Evolutionary conservation across 352 stramenopile species (phyloP).

Genomic region (Lagenidium giganteum): DNA sequence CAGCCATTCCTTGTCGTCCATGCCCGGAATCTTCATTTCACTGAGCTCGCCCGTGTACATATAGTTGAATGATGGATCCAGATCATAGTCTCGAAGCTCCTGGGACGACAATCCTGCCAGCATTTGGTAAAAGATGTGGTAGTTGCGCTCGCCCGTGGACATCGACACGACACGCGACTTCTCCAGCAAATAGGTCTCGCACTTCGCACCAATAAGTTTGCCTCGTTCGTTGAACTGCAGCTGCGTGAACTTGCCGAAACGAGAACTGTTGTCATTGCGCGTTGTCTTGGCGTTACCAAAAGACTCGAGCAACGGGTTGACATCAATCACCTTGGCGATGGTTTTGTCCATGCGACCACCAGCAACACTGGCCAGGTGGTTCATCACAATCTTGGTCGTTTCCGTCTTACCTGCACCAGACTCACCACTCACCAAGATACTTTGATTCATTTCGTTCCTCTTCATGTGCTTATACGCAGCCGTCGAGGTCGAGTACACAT

Average conservation of each 20-base stretch:
- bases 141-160: slow-evolving; percentile 95
- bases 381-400: slow-evolving; percentile 95
- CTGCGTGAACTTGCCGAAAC: slow-evolving; percentile 90
- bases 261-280: slow-evolving; percentile 90
- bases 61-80: slow-evolving; percentile 64
- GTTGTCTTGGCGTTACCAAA: slow-evolving; percentile 95
- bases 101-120: slow-evolving; percentile 50
- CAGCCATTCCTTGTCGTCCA: slow-evolving; percentile 85
- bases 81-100: slow-evolving; percentile 53
- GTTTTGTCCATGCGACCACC: slow-evolving; percentile 85
- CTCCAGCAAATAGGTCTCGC: slow-evolving; percentile 95
- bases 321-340: slow-evolving; percentile 89
- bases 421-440: slow-evolving; percentile 85
- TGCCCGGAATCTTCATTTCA: slow-evolving; percentile 79
- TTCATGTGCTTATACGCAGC: slow-evolving; percentile 86
- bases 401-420: slow-evolving; percentile 94
- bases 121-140: slow-evolving; percentile 98
- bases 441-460: slow-evolving; percentile 72
- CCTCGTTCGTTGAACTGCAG: slow-evolving; percentile 80
- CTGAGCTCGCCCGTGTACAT: slow-evolving; percentile 66
- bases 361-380: slow-evolving; percentile 79
- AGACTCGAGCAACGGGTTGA: slow-evolving; percentile 90
- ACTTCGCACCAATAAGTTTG: slow-evolving; percentile 83
- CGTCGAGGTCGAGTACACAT: slow-evolving; percentile 86
- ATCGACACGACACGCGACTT: slow-evolving; percentile 95